These are phyloP conservation scores for Leccinum uliginosum DNA, from an alignment of 768 basidiomycete genomes.

Conservation along the genomic window DNA sequence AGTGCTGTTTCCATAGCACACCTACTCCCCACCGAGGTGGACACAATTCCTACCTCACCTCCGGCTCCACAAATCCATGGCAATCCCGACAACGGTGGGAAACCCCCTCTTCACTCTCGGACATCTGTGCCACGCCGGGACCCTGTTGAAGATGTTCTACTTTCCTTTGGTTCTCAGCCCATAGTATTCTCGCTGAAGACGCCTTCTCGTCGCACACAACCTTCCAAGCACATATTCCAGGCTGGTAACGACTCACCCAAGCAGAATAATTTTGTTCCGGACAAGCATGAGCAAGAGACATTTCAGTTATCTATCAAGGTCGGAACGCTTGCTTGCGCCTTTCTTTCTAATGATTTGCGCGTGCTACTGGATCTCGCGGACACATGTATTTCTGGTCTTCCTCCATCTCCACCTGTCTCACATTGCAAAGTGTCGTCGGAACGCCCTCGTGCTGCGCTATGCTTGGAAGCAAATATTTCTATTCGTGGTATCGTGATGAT, in stretches of 20 bases:
- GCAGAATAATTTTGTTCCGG: constrained; percentile 4
- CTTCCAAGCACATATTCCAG: constrained; percentile 5
- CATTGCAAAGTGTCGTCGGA: constrained; percentile 10
- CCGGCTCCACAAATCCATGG: neutral
- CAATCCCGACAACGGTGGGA: neutral
- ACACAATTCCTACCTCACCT: neutral
- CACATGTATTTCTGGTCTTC: constrained; percentile 25
- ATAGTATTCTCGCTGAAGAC: constrained; percentile 53
- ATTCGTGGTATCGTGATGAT: constrained; percentile 48
- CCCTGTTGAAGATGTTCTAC: constrained; percentile 40
- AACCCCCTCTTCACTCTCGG: constrained; percentile 2
- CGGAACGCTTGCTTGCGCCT: constrained; percentile 52
- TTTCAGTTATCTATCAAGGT: constrained; percentile 39
- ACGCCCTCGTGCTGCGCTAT: constrained; percentile 24
- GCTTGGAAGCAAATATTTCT: constrained; percentile 31
- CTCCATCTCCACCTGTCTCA: constrained; percentile 13
- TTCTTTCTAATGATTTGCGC: constrained; percentile 55
- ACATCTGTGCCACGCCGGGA: constrained; percentile 9
- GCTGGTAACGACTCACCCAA: constrained; percentile 1
- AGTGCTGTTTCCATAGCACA: constrained; percentile 54
- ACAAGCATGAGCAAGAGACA: constrained; percentile 25
- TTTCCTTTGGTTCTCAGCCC: constrained; percentile 63
- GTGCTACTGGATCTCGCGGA: constrained; percentile 42
- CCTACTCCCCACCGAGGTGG: neutral
- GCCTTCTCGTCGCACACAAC: constrained; percentile 28